Evolutionary conservation across 371 early-diverging fungal genomes (phyloP).

Genomic region (Circinella minor): DNA sequence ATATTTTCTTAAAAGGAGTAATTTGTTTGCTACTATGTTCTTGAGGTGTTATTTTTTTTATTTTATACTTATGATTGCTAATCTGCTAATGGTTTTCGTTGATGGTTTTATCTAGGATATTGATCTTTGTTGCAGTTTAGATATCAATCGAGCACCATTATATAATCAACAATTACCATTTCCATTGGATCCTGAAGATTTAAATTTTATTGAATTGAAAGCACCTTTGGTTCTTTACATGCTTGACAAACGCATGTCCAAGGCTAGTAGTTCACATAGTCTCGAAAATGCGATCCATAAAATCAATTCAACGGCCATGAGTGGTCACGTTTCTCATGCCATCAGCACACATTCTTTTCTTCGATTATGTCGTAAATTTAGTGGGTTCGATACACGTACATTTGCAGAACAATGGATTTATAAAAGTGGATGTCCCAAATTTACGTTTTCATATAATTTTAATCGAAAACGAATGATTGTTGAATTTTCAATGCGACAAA

Average conservation of each 20-base stretch:
- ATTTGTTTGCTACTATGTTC: too few relatives aligned
- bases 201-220: conserved; percentile 84
- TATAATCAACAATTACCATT: conserved; percentile 67
- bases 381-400: conserved; percentile 76
- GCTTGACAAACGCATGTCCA: conserved; percentile 89
- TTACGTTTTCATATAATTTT: conserved; percentile 79
- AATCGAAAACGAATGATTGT: conserved; percentile 95
- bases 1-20: background rate
- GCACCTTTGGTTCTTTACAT: conserved; percentile 90
- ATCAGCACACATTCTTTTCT: conserved; percentile 87
- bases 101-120: conserved; percentile 68
- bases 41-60: too few relatives aligned
- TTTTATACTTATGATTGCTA: background rate
- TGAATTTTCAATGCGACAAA: conserved; percentile 86
- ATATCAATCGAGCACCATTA: conserved; percentile 87
- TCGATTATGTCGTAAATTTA: conserved; percentile 79
- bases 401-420: conserved; percentile 97
- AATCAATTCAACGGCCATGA: conserved; percentile 78
- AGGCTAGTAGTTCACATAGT: conserved; percentile 77
- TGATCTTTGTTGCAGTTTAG: conserved; percentile 77
- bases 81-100: background rate
- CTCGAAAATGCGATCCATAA: conserved; percentile 83
- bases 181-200: conserved; percentile 72
- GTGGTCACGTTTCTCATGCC: conserved; percentile 80
- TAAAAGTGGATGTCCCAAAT: conserved; percentile 87